Conservation (phyloP, 495 filamentous ascomycete genomes). For the Articulospora tetracladia region DNA sequence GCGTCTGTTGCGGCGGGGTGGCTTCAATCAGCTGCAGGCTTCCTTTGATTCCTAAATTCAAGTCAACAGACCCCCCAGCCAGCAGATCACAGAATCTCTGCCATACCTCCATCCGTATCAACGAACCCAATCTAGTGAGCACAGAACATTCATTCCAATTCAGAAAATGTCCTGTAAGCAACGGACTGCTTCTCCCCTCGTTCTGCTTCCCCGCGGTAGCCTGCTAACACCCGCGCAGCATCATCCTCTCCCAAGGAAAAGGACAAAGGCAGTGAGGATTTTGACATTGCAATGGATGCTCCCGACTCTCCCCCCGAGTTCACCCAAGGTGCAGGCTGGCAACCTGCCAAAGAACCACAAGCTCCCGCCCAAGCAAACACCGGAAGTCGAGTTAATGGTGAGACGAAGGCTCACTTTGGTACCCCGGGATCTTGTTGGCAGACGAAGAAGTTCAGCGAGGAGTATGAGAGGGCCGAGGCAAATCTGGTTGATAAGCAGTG, state of each 20-base stretch:
- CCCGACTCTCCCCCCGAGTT: conserved; percentile 21
- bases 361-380: not conserved
- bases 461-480: conserved; percentile 20
- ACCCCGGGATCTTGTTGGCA: conserved; percentile 24
- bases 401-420: conserved; percentile 17
- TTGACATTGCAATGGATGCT: conserved; percentile 18
- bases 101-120: not conserved
- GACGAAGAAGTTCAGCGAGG: conserved; percentile 25
- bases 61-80: not conserved
- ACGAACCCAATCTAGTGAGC: not conserved
- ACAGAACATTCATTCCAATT: not conserved
- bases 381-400: conserved; percentile 13
- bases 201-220: not conserved
- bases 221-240: not conserved
- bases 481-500: conserved; percentile 17
- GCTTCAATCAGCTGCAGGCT: not conserved
- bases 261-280: conserved; percentile 1
- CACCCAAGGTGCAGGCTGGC: not conserved
- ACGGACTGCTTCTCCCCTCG: not conserved
- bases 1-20: not conserved
- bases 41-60: not conserved
- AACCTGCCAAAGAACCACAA: conserved; percentile 3
- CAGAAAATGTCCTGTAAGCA: conserved; percentile 11
- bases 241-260: not conserved
- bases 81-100: too few species aligned